Conservation (phyloP, 1,139 yeast species). For the Lodderomyces theae region DNA sequence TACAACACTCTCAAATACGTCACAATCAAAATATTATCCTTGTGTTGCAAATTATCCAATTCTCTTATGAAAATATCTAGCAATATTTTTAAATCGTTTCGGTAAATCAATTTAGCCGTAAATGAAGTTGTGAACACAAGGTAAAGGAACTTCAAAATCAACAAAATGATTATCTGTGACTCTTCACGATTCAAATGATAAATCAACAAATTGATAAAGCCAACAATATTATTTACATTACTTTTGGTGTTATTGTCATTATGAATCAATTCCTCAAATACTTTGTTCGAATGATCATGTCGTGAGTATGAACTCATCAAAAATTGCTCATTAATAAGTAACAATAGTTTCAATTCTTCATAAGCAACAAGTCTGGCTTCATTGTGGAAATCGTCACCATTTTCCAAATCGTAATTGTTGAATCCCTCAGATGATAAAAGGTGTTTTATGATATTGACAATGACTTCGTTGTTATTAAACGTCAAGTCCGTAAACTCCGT, state of each 20-base stretch:
- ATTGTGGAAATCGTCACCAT: conserved; percentile 35
- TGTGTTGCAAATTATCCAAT: conserved; percentile 61
- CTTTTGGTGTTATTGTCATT: conserved; percentile 15
- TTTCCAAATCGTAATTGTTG: conserved; percentile 32
- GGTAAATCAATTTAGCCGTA: conserved; percentile 67
- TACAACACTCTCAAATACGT: conserved; percentile 75
- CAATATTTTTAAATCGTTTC: conserved; percentile 82
- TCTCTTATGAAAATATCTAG: conserved; percentile 86
- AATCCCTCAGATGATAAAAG: conserved; percentile 52
- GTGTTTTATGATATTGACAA: conserved; percentile 45
- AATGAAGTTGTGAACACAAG: conserved; percentile 66
- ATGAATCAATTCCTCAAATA: conserved; percentile 44
- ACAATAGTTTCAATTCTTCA: conserved; percentile 68
- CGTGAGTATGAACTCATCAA: conserved; percentile 57
- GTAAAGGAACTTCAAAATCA: conserved; percentile 76
- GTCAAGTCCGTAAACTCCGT: conserved; percentile 33
- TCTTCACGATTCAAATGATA: conserved; percentile 73
- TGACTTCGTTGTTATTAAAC: conserved; percentile 23
- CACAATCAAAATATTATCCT: conserved; percentile 54
- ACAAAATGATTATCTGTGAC: conserved; percentile 68
- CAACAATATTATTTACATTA: conserved; percentile 26
- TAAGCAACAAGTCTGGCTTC: conserved; percentile 65
- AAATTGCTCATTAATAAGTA: conserved; percentile 81
- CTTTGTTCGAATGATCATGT: conserved; percentile 36
- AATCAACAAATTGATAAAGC: conserved; percentile 40